A percentile compares a stretch with the other conserved stretches of the same genome.
Conservation (phyloP, 345 rosid species). For the Syzygium aqueum region DNA sequence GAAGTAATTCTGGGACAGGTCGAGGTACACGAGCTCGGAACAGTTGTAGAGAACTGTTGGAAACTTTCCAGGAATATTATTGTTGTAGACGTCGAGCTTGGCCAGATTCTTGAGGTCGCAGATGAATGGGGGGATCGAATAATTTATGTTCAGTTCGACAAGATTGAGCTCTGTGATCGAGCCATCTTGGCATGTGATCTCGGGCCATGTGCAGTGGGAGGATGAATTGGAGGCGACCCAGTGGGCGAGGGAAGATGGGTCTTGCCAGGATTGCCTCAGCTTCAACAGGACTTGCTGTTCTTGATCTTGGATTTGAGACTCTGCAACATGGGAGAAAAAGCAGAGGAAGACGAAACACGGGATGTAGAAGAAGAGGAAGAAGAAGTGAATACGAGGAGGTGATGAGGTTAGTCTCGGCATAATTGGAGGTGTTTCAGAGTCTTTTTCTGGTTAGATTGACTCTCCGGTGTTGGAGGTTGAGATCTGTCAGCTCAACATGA, state of each 20-base stretch:
- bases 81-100: background rate
- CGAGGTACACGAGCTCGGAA: slow-evolving; percentile 31
- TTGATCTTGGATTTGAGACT: background rate
- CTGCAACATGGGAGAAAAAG: background rate
- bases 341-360: background rate
- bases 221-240: slow-evolving; percentile 24
- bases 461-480: background rate
- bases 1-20: slow-evolving; percentile 40
- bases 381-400: background rate
- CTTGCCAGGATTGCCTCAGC: slow-evolving; percentile 34
- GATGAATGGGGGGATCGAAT: slow-evolving; percentile 29
- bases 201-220: slow-evolving; percentile 52
- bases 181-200: slow-evolving; percentile 23
- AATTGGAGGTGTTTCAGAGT: background rate
- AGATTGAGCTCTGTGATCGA: slow-evolving; percentile 23
- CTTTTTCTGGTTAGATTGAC: background rate
- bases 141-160: slow-evolving; percentile 6
- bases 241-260: slow-evolving; percentile 17
- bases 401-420: background rate
- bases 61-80: slow-evolving; percentile 23
- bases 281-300: slow-evolving; percentile 11
- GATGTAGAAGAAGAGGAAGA: background rate
- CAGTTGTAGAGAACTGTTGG: slow-evolving; percentile 1
- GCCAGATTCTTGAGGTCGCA: background rate
- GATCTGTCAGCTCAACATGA: background rate